phyloP scores from a whole-genome alignment of 1,284 basidiomycete species.

The Apiotrichum gamsii region DNA sequence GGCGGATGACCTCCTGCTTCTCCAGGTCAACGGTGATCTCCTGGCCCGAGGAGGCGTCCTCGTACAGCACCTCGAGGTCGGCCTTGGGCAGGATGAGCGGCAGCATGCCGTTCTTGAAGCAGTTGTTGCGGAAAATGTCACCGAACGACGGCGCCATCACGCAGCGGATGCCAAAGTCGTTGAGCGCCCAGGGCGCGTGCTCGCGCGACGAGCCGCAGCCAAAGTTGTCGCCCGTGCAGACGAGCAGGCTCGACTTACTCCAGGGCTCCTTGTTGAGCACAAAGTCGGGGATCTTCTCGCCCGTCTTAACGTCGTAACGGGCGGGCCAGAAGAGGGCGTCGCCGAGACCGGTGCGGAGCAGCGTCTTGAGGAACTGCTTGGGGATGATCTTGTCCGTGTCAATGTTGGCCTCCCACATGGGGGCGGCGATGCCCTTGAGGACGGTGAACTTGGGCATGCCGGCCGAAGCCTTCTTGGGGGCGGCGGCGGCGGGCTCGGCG shows the following conservation, averaged over 20 bases:
- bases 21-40: constrained; percentile 87
- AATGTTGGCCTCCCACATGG: constrained; percentile 85
- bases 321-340: constrained; percentile 79
- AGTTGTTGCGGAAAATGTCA: constrained; percentile 72
- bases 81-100: constrained; percentile 71
- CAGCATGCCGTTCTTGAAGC: constrained; percentile 95
- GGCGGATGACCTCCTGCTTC: constrained; percentile 72
- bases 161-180: constrained; percentile 89
- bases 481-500: constrained; percentile 53
- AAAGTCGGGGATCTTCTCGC: constrained; percentile 71
- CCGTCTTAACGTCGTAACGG: constrained; percentile 72
- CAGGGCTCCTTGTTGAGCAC: constrained; percentile 82
- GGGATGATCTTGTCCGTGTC: constrained; percentile 98
- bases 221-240: constrained; percentile 87
- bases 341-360: constrained; percentile 89
- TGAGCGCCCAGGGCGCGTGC: constrained; percentile 94
- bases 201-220: constrained; percentile 91
- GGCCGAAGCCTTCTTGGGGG: constrained; percentile 47
- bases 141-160: constrained; percentile 91
- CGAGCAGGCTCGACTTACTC: constrained; percentile 71
- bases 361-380: constrained; percentile 90
- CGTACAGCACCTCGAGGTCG: constrained; percentile 67
- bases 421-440: constrained; percentile 77
- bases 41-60: constrained; percentile 71
- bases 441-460: constrained; percentile 69